Evolutionary conservation across 345 rosid species (phyloP).

Genomic region (Theobroma cacao): DNA sequence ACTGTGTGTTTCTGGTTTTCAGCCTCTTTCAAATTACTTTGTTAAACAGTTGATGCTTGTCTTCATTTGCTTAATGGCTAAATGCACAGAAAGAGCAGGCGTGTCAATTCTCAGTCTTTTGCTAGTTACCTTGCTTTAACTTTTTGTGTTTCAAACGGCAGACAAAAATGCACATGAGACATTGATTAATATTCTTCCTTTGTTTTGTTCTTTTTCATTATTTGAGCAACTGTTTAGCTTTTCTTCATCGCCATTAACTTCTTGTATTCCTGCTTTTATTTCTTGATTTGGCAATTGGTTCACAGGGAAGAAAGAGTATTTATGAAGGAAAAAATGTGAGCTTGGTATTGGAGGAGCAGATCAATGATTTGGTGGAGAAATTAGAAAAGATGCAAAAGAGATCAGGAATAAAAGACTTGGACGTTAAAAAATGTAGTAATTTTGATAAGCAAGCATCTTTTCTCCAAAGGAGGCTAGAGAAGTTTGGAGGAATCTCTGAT

Average conservation of each 20-base stretch:
- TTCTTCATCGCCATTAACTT: not conserved
- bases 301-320: slow-evolving; percentile 65
- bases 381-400: slow-evolving; percentile 59
- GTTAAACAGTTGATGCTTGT: not conserved
- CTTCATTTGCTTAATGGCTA: slow-evolving; percentile 2
- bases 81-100: not conserved
- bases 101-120: not conserved
- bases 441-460: slow-evolving; percentile 58
- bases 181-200: not conserved
- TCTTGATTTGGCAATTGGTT: slow-evolving; percentile 15
- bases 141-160: not conserved
- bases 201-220: not conserved
- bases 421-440: slow-evolving; percentile 38
- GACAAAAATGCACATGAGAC: not conserved
- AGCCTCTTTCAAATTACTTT: not conserved
- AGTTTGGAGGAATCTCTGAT: slow-evolving; percentile 41
- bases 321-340: slow-evolving; percentile 50
- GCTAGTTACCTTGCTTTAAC: not conserved
- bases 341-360: slow-evolving; percentile 58
- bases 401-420: slow-evolving; percentile 39
- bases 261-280: not conserved
- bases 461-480: slow-evolving; percentile 51
- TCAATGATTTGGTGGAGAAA: slow-evolving; percentile 52
- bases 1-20: not conserved
- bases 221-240: not conserved